Evolutionary conservation across 768 basidiomycete genomes (phyloP).

Genomic region (Trametes sanguinea): DNA sequence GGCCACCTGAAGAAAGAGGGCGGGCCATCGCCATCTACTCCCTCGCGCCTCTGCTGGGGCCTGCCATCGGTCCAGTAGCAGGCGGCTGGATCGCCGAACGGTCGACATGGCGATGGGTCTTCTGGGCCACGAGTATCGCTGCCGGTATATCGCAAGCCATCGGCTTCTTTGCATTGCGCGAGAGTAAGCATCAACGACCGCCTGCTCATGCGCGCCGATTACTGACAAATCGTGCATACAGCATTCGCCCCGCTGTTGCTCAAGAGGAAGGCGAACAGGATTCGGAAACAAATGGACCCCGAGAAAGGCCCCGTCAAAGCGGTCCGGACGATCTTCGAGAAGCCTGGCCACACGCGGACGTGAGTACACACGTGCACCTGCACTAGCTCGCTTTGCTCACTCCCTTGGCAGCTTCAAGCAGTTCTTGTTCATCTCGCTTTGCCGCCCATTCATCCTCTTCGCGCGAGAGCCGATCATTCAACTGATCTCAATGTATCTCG

Average conservation of each 20-base stretch:
- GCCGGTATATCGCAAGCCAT: conserved; percentile 54
- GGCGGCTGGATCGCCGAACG: conserved; percentile 66
- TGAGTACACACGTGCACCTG: neutral
- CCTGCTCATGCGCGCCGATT: neutral
- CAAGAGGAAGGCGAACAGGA: conserved; percentile 51
- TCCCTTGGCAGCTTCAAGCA: conserved; percentile 46
- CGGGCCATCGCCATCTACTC: conserved; percentile 65
- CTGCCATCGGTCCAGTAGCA: conserved; percentile 63
- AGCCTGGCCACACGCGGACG: conserved; percentile 45
- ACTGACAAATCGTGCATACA: neutral
- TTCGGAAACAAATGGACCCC: conserved; percentile 46
- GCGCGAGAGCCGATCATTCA: conserved; percentile 65
- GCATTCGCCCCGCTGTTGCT: conserved; percentile 39
- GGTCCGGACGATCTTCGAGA: conserved; percentile 52
- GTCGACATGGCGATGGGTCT: conserved; percentile 37
- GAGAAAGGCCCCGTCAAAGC: conserved; percentile 44
- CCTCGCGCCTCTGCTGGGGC: conserved; percentile 65
- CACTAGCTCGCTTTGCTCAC: neutral
- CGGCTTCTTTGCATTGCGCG: conserved; percentile 59
- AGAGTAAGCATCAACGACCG: conserved; percentile 49
- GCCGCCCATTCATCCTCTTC: conserved; percentile 71
- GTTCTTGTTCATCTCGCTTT: conserved; percentile 54
- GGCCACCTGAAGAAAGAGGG: conserved; percentile 63
- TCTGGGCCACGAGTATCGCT: conserved; percentile 68
- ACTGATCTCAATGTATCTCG: conserved; percentile 66